phyloP scores from a whole-genome alignment of 2,329 filamentous ascomycete genomes.

The Fusarium miscanthi region DNA sequence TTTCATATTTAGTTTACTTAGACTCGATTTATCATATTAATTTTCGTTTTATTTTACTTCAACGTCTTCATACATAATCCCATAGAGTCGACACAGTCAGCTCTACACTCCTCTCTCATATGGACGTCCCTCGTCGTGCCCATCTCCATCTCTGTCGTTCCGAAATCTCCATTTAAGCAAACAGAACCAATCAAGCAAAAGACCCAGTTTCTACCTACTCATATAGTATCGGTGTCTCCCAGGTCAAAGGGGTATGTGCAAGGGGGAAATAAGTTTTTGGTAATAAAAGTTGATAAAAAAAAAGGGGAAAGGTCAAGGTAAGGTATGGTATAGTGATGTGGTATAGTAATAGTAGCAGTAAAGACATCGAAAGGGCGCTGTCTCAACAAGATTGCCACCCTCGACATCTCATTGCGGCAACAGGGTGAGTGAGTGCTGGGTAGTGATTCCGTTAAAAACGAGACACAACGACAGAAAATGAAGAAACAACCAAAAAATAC shows the following conservation, averaged over 20 bases:
- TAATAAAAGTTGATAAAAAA: slow-evolving; percentile 24
- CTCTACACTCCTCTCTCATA: slow-evolving; percentile 18
- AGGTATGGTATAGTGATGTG: slow-evolving; percentile 27
- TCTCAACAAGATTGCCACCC: slow-evolving; percentile 11
- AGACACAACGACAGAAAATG: slow-evolving; percentile 30
- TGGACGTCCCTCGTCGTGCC: slow-evolving; percentile 3
- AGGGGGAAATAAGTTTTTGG: slow-evolving; percentile 10
- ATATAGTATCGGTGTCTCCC: slow-evolving; percentile 12
- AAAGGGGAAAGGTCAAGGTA: slow-evolving; percentile 5
- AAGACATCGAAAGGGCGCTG: slow-evolving; percentile 2
- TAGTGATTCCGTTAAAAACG: slow-evolving; percentile 35
- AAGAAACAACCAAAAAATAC: slow-evolving; percentile 34
- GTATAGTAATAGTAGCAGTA: slow-evolving; percentile 26
- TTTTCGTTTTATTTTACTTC: slow-evolving; percentile 25
- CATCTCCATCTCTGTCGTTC: slow-evolving; percentile 12
- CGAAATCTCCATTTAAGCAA: slow-evolving; percentile 22
- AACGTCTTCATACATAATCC: slow-evolving; percentile 19
- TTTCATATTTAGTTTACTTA: not conserved
- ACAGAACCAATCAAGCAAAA: slow-evolving; percentile 28
- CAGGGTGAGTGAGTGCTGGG: slow-evolving; percentile 21
- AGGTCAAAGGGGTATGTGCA: slow-evolving; percentile 40
- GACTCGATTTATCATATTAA: not conserved
- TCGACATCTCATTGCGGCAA: slow-evolving; percentile 25
- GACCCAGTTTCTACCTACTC: slow-evolving; percentile 19
- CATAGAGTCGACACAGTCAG: slow-evolving; percentile 34